Evolutionary conservation across 1,284 basidiomycete genomes (phyloP), one percentile per base, ranked within the genome.

Genomic region (Mycosarcoma mackinlayi): DNA sequence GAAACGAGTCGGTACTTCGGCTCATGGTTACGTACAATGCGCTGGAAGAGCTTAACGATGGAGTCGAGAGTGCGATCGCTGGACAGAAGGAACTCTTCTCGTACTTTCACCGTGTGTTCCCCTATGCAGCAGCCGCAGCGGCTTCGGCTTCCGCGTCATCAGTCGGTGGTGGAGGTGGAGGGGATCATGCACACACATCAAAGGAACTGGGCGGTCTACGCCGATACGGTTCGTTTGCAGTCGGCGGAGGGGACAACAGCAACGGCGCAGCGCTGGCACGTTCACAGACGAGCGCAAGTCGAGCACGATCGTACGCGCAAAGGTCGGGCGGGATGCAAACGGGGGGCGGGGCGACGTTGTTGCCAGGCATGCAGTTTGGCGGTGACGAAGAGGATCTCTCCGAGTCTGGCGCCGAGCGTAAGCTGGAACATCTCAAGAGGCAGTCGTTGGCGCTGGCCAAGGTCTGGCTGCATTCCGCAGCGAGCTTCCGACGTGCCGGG

Each of bases 401-500:
- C 31, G 39, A 61, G 4, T 55, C 65, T 0, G 57, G 53, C 18
- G 54, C 65, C n/a, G 65, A 66, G 24, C 39, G 69, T 4, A 42
- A 42, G 39, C 27, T 54, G 23, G 39, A 60, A 28, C 68, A 73
- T 23, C 55, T 62, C 30, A 65, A 65, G 55, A 38, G 51, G 46
- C 69, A 72, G 25, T 66, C 70, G 28, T 49, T 58, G 19, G 42
- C 75, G n/a, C 85, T 98, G 55, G 92, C 91, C 55, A 89, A 93
- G 73, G 85, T 98, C 19, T 99, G 95, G 95, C 85, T 98, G 6
- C 91, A 93, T 87, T 91, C 90, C 3, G 93, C 95, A 0, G 94
- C 96, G 5, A 94, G 92, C 0, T 98, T 97, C 85, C 87, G 96
- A 30, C 86, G 95, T 56, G 86, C 91, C 45, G 91, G 91, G 10